Base-by-base conservation (phyloP, 257 asterid species). In the Primulina huaijiensis region DNA sequence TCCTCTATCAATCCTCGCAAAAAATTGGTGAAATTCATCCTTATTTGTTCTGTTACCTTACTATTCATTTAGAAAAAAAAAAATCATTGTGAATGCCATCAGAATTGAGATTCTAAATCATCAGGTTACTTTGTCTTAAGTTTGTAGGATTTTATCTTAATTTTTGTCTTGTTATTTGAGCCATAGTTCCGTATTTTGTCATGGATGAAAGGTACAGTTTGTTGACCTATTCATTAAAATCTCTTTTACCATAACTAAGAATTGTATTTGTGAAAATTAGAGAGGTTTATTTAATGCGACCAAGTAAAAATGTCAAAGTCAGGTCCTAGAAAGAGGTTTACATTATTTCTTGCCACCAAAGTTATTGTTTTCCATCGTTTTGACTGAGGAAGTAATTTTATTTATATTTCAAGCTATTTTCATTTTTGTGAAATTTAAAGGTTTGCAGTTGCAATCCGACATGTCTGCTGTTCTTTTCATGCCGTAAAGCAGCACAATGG, bases 21-120 rank as follows among this genome's bases (percentile, higher is more conserved):
- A 23, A 62, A 25, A 38, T 23, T 50, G 30, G 82, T 33, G 27
- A 60, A 46, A 29, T 33, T 25, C 27, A 31, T 40, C 64, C 31
- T 35, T 60, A 12, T 57, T 14, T 59, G 8, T 63, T 31, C 50
- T 72, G 43, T 27, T 12, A 19, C 43, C 35, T 17, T 68, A 56
- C 8, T 57, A 14, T 40, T 33, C 69, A 10, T 60, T 19, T 10
- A 35, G 65, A 27, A 70, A 43, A 43, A 43, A 40, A 12, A 43
- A 11, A 3, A 1, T 11, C n/a, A 43, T 14, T 12, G 4, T 43
- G 53, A 43, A 43, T 11, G 53, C n/a, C 53, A 12, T 43, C 19
- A 43, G n/a, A 43, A 43, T 38, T 14, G 53, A 11, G 53, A 43
- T 43, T 12, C 53, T 12, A 43, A 3, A 43, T 43, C 53, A 43